phyloP scores from a whole-genome alignment of 495 filamentous ascomycete species.

The Cercophora samala region DNA sequence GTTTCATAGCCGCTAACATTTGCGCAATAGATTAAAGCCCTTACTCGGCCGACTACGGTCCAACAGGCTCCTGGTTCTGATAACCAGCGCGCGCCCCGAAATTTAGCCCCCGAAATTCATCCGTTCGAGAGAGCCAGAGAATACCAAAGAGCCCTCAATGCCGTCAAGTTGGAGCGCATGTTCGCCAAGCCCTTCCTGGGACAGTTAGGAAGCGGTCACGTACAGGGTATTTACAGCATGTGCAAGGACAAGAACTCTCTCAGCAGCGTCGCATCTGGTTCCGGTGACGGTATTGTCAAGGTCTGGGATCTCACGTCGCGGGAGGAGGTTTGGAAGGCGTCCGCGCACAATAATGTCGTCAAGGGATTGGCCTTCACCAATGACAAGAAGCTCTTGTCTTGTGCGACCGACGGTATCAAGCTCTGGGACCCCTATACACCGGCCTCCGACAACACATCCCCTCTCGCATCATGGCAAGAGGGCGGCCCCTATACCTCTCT shows the following conservation, averaged over 20 bases:
- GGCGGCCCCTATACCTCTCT: slow-evolving; percentile 77
- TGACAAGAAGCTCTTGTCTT: slow-evolving; percentile 82
- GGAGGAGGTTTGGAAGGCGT: slow-evolving; percentile 75
- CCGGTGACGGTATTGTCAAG: slow-evolving; percentile 85
- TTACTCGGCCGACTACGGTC: slow-evolving; percentile 71
- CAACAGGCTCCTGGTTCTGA: slow-evolving; percentile 76
- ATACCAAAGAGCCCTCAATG: slow-evolving; percentile 65
- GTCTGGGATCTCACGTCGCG: slow-evolving; percentile 84
- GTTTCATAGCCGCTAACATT: slow-evolving; percentile 12
- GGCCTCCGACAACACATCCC: slow-evolving; percentile 50
- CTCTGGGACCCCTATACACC: slow-evolving; percentile 86
- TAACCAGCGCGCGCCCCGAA: slow-evolving; percentile 57
- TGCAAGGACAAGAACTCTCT: slow-evolving; percentile 66
- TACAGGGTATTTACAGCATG: slow-evolving; percentile 83
- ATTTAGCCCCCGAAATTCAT: slow-evolving; percentile 88
- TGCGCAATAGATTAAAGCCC: slow-evolving; percentile 73
- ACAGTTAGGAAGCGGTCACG: slow-evolving; percentile 84
- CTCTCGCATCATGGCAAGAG: slow-evolving; percentile 79
- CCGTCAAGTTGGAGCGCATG: slow-evolving; percentile 91
- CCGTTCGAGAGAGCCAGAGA: slow-evolving; percentile 93
- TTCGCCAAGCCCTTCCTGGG: slow-evolving; percentile 90
- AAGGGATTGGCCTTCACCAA: slow-evolving; percentile 87
- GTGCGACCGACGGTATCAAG: slow-evolving; percentile 84
- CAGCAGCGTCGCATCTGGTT: slow-evolving; percentile 71
- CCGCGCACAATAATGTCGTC: slow-evolving; percentile 78